These are phyloP conservation scores for Tagetes patula DNA, from an alignment of 129 eudicot genomes.

Conservation along the genomic window DNA sequence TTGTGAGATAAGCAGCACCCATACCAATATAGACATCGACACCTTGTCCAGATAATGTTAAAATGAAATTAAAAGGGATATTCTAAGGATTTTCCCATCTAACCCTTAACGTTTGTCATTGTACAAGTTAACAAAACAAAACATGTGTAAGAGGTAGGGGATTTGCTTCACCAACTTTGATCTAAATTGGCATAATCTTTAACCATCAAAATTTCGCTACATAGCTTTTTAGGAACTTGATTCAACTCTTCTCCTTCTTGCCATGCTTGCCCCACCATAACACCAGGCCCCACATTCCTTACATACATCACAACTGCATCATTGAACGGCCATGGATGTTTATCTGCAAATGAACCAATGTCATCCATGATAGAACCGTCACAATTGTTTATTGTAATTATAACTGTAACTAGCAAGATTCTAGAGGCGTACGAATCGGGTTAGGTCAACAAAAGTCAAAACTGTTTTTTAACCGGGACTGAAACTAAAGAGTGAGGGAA, in stretches of 20 bases:
- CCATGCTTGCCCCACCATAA: conserved; percentile 82
- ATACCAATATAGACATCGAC: no score
- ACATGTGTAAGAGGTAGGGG: neutral
- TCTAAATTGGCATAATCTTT: conserved; percentile 42
- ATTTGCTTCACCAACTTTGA: conserved; percentile 30
- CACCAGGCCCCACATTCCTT: conserved; percentile 69
- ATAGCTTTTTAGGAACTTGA: conserved; percentile 69
- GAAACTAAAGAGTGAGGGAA: no score
- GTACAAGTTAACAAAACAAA: neutral
- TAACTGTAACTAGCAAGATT: neutral
- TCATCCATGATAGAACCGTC: neutral
- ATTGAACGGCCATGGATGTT: conserved; percentile 73
- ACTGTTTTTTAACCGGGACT: no score
- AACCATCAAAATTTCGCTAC: conserved; percentile 75
- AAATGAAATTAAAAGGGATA: no score
- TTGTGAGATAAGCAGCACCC: no score
- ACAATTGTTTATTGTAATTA: neutral
- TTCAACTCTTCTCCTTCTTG: conserved; percentile 72
- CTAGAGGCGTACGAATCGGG: no score
- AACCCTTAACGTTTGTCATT: neutral
- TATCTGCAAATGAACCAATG: conserved; percentile 41
- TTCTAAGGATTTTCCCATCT: neutral
- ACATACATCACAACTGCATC: conserved; percentile 65
- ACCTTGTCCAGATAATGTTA: no score
- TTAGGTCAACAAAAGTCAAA: no score